Percentiles rank a stretch among this genome's conserved stretches.
These are phyloP conservation scores for Alloteropsis semialata DNA, from an alignment of 176 grass and related monocot species.

Conservation along the genomic window DNA sequence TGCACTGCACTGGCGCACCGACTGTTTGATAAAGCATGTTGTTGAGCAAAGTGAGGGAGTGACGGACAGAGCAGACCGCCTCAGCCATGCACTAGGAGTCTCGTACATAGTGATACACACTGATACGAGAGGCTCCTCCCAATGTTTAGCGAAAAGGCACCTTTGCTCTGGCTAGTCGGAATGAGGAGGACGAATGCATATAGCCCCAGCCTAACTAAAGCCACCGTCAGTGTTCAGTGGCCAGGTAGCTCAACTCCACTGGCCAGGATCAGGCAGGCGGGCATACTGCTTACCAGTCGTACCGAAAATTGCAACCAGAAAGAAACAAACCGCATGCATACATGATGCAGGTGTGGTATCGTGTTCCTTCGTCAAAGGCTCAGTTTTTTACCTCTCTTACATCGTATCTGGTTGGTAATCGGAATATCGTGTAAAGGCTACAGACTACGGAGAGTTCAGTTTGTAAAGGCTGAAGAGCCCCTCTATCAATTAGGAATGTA, in stretches of 20 bases:
- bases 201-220: constrained; percentile 19
- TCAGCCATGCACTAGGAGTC: not conserved
- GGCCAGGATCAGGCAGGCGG: not conserved
- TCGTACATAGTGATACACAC: no score
- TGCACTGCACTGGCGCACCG: not conserved
- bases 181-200: not conserved
- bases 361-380: no score
- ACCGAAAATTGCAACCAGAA: not conserved
- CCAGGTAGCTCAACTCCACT: constrained; percentile 24
- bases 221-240: constrained; percentile 4
- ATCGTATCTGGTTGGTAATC: no score
- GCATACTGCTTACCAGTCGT: not conserved
- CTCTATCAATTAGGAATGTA: not conserved
- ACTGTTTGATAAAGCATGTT: not conserved
- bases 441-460: not conserved
- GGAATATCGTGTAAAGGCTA: no score
- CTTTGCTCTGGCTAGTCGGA: not conserved
- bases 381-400: no score
- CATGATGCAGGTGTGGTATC: no score
- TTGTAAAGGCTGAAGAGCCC: no score
- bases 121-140: not conserved
- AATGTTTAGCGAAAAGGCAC: not conserved
- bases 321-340: no score
- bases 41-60: not conserved
- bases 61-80: not conserved